Evolutionary conservation across 495 filamentous ascomycete species (phyloP), one percentile per base, ranked within the genome.

Genomic region (Mycothermus thermophilus): DNA sequence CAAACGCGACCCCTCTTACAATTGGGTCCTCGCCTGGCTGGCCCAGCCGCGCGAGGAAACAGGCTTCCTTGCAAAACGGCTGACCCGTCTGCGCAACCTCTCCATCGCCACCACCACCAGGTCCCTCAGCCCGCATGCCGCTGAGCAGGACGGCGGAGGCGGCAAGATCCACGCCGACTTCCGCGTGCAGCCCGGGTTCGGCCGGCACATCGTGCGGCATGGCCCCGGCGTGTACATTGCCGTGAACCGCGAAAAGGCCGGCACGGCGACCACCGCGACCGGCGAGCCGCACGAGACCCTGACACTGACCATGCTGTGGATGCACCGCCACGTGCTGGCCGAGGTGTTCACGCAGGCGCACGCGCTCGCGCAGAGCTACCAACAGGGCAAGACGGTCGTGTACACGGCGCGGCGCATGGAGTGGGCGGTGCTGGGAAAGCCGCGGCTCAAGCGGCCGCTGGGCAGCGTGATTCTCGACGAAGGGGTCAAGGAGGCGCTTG

Each of bases 21-120:
- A 72, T 35, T 96, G 90, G 88, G 75, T 96, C 23, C 70, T 97
- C 3, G 72, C 83, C 26, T 97, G 92, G 87, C 82, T 97, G 62
- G 82, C 85, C 11, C 64, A 79, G 19, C 87, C 86, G 37, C 83
- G 87, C 38, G 64, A 50, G 33, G 59, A 57, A 46, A 50, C 34
- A 2, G 62, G 67, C 17, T 58, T 69, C 30, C 32, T 68, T 18
- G 58, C 60, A 19, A 53, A 52, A 24, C 60, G 58, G 18, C 34
- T 72, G 27, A 72, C 68, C 8, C 59, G 63, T 24, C 56, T 67
- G 45, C 67, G 61, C 34, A 64, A 64, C 37, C 46, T 69, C 12
- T 62, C 64, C 24, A 53, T 72, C 33, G 47, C 52, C 15, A 70
- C 67, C 10, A 39, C 44, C 75, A 48, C 66, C 70, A 41, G 61